These are phyloP conservation scores for Suillus cothurnatus DNA, from an alignment of 768 basidiomycete species.

Conservation along the genomic window DNA sequence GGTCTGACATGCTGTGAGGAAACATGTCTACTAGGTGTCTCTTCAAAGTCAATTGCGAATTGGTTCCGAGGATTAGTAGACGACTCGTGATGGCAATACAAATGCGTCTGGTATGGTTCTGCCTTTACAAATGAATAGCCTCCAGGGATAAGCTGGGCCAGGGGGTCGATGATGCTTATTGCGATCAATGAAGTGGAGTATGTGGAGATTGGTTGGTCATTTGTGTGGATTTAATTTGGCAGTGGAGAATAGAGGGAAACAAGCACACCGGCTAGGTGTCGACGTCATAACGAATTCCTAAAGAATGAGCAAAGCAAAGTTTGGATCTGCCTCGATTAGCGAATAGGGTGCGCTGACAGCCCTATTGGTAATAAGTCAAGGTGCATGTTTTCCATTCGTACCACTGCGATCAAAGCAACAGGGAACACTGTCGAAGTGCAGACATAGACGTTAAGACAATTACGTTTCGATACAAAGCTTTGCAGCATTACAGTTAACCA, in stretches of 20 bases:
- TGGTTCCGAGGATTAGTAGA: not conserved
- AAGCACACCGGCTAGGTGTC: not conserved
- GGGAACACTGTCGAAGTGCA: not conserved
- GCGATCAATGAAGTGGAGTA: not conserved
- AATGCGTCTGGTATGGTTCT: not conserved
- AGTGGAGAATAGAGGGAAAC: not conserved
- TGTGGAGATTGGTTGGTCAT: not conserved
- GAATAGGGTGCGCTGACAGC: too few relatives aligned
- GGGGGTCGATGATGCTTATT: not conserved
- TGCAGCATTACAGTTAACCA: not conserved
- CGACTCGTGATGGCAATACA: not conserved
- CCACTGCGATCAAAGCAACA: not conserved
- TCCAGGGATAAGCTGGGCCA: not conserved
- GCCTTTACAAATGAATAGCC: not conserved
- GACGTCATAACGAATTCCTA: not conserved
- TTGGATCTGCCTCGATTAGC: not conserved
- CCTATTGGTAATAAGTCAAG: too few relatives aligned
- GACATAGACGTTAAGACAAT: not conserved
- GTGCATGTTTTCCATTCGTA: not conserved
- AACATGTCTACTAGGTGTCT: not conserved
- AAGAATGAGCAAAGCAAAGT: not conserved
- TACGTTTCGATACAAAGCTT: not conserved
- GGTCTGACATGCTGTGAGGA: conserved; percentile 74
- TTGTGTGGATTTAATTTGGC: not conserved
- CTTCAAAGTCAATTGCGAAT: not conserved